A percentile compares a stretch with the other conserved stretches of the same genome.
phyloP scores from a whole-genome alignment of 306 rosid species.

The Lathyrus tuberosus region DNA sequence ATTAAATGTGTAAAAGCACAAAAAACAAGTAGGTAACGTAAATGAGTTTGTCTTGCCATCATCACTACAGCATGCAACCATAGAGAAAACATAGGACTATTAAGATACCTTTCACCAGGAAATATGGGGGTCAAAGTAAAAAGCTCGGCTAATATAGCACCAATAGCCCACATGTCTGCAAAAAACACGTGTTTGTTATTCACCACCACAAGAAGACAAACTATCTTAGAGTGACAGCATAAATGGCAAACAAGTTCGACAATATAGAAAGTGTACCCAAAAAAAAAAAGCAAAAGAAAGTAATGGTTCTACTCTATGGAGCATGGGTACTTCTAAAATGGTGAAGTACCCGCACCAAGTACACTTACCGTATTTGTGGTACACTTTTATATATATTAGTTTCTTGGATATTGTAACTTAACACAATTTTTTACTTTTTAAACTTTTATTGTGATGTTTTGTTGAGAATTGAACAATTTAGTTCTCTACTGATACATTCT shows the following conservation, averaged over 20 bases:
- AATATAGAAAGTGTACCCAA: neutral
- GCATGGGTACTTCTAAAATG: too few species aligned
- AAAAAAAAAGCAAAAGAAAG: conserved; percentile 6
- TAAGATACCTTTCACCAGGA: conserved; percentile 84
- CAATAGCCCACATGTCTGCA: conserved; percentile 95
- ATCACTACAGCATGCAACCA: conserved; percentile 34
- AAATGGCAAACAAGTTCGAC: conserved; percentile 38
- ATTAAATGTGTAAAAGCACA: neutral
- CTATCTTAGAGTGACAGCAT: conserved; percentile 16
- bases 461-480: too few species aligned
- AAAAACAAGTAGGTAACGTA: neutral
- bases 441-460: too few species aligned
- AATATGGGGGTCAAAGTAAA: conserved; percentile 77
- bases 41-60: conserved; percentile 21
- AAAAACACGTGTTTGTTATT: conserved; percentile 39
- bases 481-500: too few species aligned
- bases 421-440: too few species aligned
- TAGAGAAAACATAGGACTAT: conserved; percentile 21
- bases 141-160: conserved; percentile 87
- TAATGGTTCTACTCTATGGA: conserved; percentile 7
- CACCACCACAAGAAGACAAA: conserved; percentile 41
- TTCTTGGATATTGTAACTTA: too few species aligned
- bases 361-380: too few species aligned
- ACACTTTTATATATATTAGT: too few species aligned
- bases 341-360: too few species aligned